A percentile compares a stretch with the other conserved stretches of the same genome.
phyloP scores from a whole-genome alignment of 495 filamentous ascomycete species.

The Geopyxis carbonaria region DNA sequence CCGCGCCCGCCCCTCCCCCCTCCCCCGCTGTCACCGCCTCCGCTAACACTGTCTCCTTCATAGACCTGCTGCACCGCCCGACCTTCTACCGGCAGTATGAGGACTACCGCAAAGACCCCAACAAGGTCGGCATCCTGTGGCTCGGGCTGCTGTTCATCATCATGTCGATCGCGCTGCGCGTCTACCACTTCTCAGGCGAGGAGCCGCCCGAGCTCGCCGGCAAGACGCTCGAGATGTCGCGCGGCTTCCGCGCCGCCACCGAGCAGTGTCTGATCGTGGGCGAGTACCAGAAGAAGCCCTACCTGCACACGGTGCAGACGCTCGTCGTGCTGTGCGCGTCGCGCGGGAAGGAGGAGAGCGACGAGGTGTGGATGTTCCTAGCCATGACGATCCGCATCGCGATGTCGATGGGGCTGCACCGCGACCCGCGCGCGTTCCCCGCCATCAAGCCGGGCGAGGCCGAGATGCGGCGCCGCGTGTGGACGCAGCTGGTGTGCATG shows the following conservation, averaged over 20 bases:
- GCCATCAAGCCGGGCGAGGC: constrained; percentile 73
- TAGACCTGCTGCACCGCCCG: constrained; percentile 48
- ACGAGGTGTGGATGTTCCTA: constrained; percentile 65
- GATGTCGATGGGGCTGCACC: constrained; percentile 90
- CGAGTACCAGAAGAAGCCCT: constrained; percentile 75
- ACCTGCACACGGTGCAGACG: constrained; percentile 66
- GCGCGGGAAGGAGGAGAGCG: constrained; percentile 64
- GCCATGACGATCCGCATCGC: constrained; percentile 70
- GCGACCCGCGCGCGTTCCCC: constrained; percentile 66
- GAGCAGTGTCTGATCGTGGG: constrained; percentile 75
- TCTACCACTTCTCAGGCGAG: constrained; percentile 76
- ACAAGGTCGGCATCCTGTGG: constrained; percentile 69
- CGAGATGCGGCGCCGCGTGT: constrained; percentile 80
- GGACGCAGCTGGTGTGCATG: constrained; percentile 63
- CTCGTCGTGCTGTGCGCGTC: constrained; percentile 66
- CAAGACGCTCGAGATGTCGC: constrained; percentile 58
- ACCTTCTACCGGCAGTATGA: constrained; percentile 79
- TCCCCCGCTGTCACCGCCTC: constrained; percentile 23
- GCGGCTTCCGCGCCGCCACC: constrained; percentile 60
- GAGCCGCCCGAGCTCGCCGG: constrained; percentile 68
- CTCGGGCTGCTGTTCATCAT: constrained; percentile 75
- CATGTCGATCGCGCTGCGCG: constrained; percentile 77
- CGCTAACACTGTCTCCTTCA: constrained; percentile 31
- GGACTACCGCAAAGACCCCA: constrained; percentile 71
- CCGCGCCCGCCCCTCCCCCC: constrained; percentile 24